These are phyloP conservation scores for Lepidium sativum DNA, from an alignment of 345 rosid genomes.

Conservation along the genomic window DNA sequence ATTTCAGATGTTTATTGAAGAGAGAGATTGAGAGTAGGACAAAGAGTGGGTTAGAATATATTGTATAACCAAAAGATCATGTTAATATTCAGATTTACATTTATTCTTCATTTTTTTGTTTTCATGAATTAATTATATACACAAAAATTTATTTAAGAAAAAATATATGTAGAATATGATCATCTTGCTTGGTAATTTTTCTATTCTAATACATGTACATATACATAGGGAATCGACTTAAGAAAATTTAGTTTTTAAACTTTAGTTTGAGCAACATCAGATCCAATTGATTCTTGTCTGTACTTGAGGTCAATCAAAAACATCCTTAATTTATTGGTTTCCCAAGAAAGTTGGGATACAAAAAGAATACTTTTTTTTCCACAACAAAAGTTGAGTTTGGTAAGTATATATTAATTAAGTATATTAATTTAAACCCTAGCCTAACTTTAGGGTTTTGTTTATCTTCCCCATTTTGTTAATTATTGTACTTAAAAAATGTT, in stretches of 20 bases:
- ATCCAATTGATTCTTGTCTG: constrained; percentile 17
- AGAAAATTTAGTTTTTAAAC: not conserved
- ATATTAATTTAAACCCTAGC: constrained; percentile 8
- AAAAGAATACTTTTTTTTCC: not conserved
- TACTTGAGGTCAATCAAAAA: constrained; percentile 14
- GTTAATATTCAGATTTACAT: not conserved
- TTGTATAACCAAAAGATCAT: constrained; percentile 16
- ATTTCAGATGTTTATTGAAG: constrained; percentile 11
- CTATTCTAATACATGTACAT: no score
- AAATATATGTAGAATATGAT: not conserved
- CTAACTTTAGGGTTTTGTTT: constrained; percentile 20
- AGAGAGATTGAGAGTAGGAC: constrained; percentile 12
- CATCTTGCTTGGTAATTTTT: not conserved
- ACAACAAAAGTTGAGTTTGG: not conserved
- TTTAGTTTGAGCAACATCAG: constrained; percentile 4
- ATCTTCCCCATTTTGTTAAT: not conserved
- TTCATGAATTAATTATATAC: not conserved
- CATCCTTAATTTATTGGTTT: constrained; percentile 20
- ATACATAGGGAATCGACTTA: no score
- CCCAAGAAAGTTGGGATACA: constrained; percentile 8
- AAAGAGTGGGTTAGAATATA: constrained; percentile 21
- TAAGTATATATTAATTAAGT: not conserved
- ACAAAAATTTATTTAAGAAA: not conserved
- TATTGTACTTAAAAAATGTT: not conserved
- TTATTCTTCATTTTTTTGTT: not conserved